Conservation (phyloP, 2,329 filamentous ascomycete genomes). For the Botrytis tulipae region DNA sequence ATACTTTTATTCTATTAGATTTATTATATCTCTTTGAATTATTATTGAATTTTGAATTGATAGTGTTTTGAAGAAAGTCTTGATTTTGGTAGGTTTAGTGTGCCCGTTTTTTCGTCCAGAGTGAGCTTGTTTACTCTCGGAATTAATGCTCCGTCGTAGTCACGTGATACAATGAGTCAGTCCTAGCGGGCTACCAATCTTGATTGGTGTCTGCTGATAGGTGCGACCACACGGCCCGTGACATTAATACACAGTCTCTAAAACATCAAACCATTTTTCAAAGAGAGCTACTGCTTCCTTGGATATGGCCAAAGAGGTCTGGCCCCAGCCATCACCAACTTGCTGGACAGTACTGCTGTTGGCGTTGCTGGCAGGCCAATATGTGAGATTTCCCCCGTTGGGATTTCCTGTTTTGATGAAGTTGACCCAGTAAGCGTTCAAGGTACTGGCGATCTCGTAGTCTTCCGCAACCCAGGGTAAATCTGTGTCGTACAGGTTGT, state of each 20-base stretch:
- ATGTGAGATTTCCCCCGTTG: slow-evolving; percentile 44
- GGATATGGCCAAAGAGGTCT: not conserved
- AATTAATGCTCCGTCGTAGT: not conserved
- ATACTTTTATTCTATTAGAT: no score
- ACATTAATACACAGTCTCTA: not conserved
- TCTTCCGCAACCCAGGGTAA: slow-evolving; percentile 34
- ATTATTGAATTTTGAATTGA: no score
- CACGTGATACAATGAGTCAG: not conserved
- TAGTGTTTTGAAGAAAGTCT: no score
- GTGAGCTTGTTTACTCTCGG: not conserved
- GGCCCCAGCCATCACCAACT: not conserved
- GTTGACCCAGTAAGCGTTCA: slow-evolving; percentile 70
- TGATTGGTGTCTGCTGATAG: not conserved
- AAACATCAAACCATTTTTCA: not conserved
- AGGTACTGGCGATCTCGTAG: slow-evolving; percentile 33
- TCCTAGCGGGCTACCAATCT: not conserved
- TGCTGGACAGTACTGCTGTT: not conserved
- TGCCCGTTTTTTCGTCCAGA: no score
- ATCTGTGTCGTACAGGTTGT: slow-evolving; percentile 35
- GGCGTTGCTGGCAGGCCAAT: not conserved
- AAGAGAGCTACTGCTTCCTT: not conserved
- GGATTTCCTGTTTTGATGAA: slow-evolving; percentile 67
- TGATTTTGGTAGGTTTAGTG: no score
- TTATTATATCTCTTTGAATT: no score
- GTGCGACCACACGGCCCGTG: not conserved